These are phyloP conservation scores for Pseudocercospora pini-densiflorae DNA, from an alignment of 2,329 filamentous ascomycete genomes.

Conservation along the genomic window DNA sequence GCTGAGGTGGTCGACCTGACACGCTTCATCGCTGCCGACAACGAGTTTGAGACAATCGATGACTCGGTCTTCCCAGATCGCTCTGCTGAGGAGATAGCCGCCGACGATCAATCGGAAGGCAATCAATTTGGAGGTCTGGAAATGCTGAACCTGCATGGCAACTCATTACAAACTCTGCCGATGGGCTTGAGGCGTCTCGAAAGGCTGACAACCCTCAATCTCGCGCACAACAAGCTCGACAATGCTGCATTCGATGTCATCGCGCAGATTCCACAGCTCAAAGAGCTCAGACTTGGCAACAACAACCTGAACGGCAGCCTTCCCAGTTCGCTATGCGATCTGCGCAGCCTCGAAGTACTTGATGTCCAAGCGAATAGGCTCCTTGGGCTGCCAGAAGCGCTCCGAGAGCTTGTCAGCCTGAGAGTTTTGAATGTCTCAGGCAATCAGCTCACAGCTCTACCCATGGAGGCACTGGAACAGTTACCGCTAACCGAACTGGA, in stretches of 20 bases:
- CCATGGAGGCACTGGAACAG: constrained; percentile 69
- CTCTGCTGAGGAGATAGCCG: constrained; percentile 56
- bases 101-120: constrained; percentile 68
- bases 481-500: constrained; percentile 75
- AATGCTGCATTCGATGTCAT: constrained; percentile 75
- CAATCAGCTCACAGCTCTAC: constrained; percentile 74
- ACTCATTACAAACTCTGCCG: constrained; percentile 73
- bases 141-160: constrained; percentile 83
- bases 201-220: constrained; percentile 77
- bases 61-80: constrained; percentile 80
- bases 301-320: constrained; percentile 75
- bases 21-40: constrained; percentile 84
- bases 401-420: constrained; percentile 71
- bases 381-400: constrained; percentile 67
- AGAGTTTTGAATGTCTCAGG: constrained; percentile 78
- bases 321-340: constrained; percentile 63
- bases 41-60: constrained; percentile 76
- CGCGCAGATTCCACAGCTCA: constrained; percentile 71
- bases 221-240: constrained; percentile 76
- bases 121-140: constrained; percentile 84
- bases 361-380: constrained; percentile 84
- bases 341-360: constrained; percentile 75
- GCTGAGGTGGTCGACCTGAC: constrained; percentile 89
- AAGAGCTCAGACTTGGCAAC: constrained; percentile 80
- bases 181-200: constrained; percentile 74